Evolutionary conservation across 2,329 filamentous ascomycete genomes (phyloP).

Genomic region (Coleophoma eucalyptorum): DNA sequence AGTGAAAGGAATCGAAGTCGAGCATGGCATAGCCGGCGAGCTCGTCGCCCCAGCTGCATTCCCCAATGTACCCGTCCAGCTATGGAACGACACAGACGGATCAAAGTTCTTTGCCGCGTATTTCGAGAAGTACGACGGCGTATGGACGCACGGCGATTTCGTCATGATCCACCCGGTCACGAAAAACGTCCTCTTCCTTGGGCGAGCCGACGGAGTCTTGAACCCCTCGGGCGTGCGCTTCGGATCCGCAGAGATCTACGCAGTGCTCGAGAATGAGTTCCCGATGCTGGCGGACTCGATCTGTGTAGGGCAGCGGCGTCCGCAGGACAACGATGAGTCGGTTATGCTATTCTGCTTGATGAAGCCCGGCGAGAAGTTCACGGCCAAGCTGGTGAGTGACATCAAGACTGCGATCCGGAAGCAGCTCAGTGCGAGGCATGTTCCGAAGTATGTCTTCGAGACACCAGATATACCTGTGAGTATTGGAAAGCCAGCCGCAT

Average conservation of each 20-base stretch:
- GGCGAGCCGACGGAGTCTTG: constrained; percentile 73
- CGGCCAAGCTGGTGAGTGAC: constrained; percentile 45
- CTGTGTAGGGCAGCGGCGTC: constrained; percentile 73
- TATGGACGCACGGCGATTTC: constrained; percentile 85
- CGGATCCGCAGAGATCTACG: constrained; percentile 77
- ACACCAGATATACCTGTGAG: constrained; percentile 76
- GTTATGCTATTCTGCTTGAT: constrained; percentile 58
- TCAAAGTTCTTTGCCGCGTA: constrained; percentile 50
- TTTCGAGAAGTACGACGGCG: constrained; percentile 59
- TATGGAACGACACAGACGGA: constrained; percentile 50
- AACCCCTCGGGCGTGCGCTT: constrained; percentile 79
- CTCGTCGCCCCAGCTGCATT: constrained; percentile 68
- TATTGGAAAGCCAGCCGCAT: constrained; percentile 12
- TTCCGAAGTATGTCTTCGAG: constrained; percentile 76
- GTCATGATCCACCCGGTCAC: constrained; percentile 67
- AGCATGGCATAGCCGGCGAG: constrained; percentile 66
- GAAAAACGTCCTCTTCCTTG: constrained; percentile 61
- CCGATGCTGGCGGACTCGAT: constrained; percentile 65
- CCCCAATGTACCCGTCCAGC: constrained; percentile 69
- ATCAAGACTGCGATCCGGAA: constrained; percentile 63
- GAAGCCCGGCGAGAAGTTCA: constrained; percentile 54
- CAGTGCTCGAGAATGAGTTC: constrained; percentile 66
- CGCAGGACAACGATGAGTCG: constrained; percentile 51
- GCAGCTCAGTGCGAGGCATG: constrained; percentile 69
- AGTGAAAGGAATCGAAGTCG: constrained; percentile 34